phyloP scores from a whole-genome alignment of 768 basidiomycete species.

The Sporobolomyces pararoseus region DNA sequence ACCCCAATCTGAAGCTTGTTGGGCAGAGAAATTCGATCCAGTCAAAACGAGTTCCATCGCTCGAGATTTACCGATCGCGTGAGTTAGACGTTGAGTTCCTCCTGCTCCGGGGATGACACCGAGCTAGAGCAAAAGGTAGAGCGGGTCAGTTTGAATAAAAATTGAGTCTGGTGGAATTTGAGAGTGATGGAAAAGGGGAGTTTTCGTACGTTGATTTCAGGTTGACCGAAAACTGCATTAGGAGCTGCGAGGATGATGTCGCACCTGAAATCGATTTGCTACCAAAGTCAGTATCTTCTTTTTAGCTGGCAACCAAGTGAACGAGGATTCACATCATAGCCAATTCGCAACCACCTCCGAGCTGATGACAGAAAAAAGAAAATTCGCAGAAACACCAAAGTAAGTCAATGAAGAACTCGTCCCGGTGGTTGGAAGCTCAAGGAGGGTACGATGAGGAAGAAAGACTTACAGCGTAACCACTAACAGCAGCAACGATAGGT shows the following conservation, averaged over 20 bases:
- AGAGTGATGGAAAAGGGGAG: background rate
- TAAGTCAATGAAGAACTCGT: too few species aligned
- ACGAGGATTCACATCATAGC: conserved; percentile 78
- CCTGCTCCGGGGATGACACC: conserved; percentile 93
- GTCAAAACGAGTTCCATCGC: conserved; percentile 93
- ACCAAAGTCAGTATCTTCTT: too few species aligned
- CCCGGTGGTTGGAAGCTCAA: too few species aligned
- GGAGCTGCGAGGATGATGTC: conserved; percentile 91
- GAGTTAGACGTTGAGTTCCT: conserved; percentile 84
- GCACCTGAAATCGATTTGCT: conserved; percentile 53
- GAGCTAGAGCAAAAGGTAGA: conserved; percentile 49
- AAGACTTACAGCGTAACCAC: conserved; percentile 77
- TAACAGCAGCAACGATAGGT: conserved; percentile 93
- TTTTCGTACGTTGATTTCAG: conserved; percentile 68
- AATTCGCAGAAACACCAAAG: conserved; percentile 55
- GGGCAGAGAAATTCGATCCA: conserved; percentile 72
- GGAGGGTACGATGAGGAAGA: too few species aligned
- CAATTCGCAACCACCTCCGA: conserved; percentile 94
- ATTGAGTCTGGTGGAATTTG: background rate
- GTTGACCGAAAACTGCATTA: conserved; percentile 88
- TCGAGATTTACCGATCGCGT: conserved; percentile 80
- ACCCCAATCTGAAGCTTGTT: conserved; percentile 82
- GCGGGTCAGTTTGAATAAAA: too few species aligned
- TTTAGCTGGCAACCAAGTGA: too few species aligned
- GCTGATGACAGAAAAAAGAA: conserved; percentile 54